A percentile compares a stretch with the other conserved stretches of the same genome.
phyloP scores from a whole-genome alignment of 371 early-diverging fungal genomes.

The Mucor mucedo region DNA sequence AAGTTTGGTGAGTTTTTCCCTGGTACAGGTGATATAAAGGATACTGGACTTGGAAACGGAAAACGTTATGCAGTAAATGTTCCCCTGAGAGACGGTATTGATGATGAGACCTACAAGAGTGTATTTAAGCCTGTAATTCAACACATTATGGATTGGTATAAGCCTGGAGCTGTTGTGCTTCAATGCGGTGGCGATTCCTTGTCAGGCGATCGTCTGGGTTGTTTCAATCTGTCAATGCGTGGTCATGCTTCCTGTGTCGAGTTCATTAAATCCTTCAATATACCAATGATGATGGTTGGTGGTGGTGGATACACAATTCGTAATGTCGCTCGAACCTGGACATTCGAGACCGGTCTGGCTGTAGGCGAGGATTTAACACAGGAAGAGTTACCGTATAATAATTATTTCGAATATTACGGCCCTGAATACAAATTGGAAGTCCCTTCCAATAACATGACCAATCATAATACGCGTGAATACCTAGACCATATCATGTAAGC shows the following conservation, averaged over 20 bases:
- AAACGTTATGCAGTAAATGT: constrained; percentile 96
- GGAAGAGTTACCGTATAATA: constrained; percentile 89
- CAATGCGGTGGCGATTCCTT: constrained; percentile 99
- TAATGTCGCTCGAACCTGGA: constrained; percentile 98
- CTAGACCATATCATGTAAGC: constrained; percentile 83
- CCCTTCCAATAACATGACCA: constrained; percentile 95
- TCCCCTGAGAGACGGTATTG: constrained; percentile 97
- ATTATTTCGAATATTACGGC: constrained; percentile 94
- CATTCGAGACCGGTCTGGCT: constrained; percentile 96
- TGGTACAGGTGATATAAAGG: constrained; percentile 93
- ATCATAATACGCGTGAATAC: constrained; percentile 91
- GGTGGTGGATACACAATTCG: constrained; percentile 99
- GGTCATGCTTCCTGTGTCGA: constrained; percentile 92
- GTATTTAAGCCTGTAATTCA: constrained; percentile 93
- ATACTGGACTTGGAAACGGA: constrained; percentile 88
- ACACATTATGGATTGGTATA: constrained; percentile 92
- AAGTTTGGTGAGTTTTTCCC: constrained; percentile 99
- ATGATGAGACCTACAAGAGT: constrained; percentile 90
- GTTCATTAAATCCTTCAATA: constrained; percentile 90
- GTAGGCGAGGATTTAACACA: constrained; percentile 73
- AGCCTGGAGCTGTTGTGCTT: constrained; percentile 97
- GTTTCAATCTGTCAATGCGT: constrained; percentile 96
- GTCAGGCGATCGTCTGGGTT: constrained; percentile 97
- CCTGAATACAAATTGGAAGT: constrained; percentile 96
- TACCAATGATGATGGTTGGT: constrained; percentile 96